Conservation (phyloP, 495 filamentous ascomycete genomes). For the Chaetomium cochliodes region DNA sequence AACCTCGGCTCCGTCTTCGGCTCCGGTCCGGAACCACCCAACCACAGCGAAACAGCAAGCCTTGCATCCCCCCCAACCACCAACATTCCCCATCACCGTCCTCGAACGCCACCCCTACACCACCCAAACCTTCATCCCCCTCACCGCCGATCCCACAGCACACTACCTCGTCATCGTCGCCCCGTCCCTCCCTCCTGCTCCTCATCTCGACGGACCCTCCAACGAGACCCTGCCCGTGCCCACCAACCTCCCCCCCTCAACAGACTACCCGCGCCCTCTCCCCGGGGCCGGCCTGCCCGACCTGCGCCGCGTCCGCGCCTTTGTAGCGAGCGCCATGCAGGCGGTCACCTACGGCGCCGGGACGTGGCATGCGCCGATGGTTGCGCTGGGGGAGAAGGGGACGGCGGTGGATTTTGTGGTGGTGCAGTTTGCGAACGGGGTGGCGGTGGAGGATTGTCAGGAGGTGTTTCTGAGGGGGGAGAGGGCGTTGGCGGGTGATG, state of each 20-base stretch:
- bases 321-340: constrained; percentile 74
- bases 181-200: constrained; percentile 56
- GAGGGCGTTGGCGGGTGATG: constrained; percentile 19
- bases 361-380: constrained; percentile 98
- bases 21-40: background rate
- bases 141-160: constrained; percentile 55
- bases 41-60: background rate
- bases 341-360: constrained; percentile 89
- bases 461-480: constrained; percentile 61
- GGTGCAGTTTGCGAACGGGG: constrained; percentile 82
- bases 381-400: constrained; percentile 65
- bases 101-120: constrained; percentile 94
- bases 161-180: constrained; percentile 89
- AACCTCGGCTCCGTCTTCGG: background rate
- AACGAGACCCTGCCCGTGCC: constrained; percentile 14
- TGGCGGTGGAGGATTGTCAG: constrained; percentile 83
- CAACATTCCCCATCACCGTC: constrained; percentile 65
- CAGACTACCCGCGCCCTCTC: constrained; percentile 23
- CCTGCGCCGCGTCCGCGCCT: constrained; percentile 66
- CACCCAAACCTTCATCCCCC: constrained; percentile 85
- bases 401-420: constrained; percentile 77
- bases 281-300: constrained; percentile 71
- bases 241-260: background rate
- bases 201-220: too few relatives aligned
- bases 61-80: constrained; percentile 1